phyloP scores from a whole-genome alignment of 2,329 filamentous ascomycete species.

The Arthrobotrys musiformis region DNA sequence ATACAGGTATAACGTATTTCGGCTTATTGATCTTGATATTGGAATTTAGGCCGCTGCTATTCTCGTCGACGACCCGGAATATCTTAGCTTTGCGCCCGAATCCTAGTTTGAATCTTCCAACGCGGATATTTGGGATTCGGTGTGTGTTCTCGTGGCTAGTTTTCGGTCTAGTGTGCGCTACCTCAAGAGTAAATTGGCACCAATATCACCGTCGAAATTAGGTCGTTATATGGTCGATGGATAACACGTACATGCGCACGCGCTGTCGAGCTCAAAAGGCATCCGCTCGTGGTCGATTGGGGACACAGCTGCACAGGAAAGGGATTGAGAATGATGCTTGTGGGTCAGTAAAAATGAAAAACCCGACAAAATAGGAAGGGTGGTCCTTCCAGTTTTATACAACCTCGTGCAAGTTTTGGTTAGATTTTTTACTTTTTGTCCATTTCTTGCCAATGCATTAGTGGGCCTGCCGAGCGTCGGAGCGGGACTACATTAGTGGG shows the following conservation, averaged over 20 bases:
- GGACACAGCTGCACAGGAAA: background rate
- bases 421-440: background rate
- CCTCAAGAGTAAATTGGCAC: background rate
- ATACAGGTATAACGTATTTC: background rate
- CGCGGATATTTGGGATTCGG: background rate
- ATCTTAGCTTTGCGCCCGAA: background rate
- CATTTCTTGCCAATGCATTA: background rate
- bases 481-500: background rate
- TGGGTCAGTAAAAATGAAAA: background rate
- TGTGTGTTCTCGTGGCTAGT: background rate
- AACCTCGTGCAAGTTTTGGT: too few species aligned
- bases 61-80: background rate
- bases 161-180: background rate
- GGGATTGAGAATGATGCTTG: background rate
- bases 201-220: background rate
- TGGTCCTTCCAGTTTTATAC: background rate
- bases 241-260: background rate
- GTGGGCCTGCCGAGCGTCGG: too few species aligned
- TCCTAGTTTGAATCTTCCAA: background rate
- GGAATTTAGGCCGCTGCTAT: background rate
- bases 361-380: background rate
- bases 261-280: background rate
- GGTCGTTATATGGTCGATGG: background rate
- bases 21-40: background rate
- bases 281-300: background rate